Conservation (phyloP, 2,329 filamentous ascomycete species). For the Monosporascus sp. region DNA sequence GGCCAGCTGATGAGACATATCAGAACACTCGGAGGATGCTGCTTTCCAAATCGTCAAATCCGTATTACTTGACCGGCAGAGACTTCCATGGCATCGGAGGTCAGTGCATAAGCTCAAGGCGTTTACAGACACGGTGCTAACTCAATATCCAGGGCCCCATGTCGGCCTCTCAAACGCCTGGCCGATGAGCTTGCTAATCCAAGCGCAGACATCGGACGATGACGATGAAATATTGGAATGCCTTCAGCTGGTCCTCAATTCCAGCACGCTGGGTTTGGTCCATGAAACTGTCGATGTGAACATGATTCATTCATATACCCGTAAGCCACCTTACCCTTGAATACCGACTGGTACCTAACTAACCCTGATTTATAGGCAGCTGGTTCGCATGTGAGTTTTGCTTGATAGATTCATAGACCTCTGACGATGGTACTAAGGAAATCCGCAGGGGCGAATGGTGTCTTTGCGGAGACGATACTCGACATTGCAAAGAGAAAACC, state of each 20-base stretch:
- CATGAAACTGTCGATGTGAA: conserved; percentile 93
- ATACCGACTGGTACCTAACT: conserved; percentile 2
- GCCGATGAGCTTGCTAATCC: conserved; percentile 92
- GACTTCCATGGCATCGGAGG: conserved; percentile 87
- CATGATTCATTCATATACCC: conserved; percentile 59
- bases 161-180: conserved; percentile 88
- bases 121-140: conserved; percentile 3
- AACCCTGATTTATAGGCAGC: conserved; percentile 45
- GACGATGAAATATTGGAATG: conserved; percentile 76
- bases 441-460: conserved; percentile 74
- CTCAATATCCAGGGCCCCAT: conserved; percentile 43
- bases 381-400: conserved; percentile 75
- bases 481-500: conserved; percentile 87
- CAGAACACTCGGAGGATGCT: conserved; percentile 80
- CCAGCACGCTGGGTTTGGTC: conserved; percentile 71
- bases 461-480: conserved; percentile 88
- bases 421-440: conserved; percentile 9
- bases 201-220: conserved; percentile 81
- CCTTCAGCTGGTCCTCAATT: conserved; percentile 68
- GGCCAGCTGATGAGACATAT: conserved; percentile 63
- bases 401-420: no score
- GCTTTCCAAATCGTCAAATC: conserved; percentile 70
- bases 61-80: conserved; percentile 75
- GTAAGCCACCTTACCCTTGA: conserved; percentile 37
- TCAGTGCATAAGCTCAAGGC: conserved; percentile 30